phyloP scores from a whole-genome alignment of 768 basidiomycete genomes.

The Trametes maxima region DNA sequence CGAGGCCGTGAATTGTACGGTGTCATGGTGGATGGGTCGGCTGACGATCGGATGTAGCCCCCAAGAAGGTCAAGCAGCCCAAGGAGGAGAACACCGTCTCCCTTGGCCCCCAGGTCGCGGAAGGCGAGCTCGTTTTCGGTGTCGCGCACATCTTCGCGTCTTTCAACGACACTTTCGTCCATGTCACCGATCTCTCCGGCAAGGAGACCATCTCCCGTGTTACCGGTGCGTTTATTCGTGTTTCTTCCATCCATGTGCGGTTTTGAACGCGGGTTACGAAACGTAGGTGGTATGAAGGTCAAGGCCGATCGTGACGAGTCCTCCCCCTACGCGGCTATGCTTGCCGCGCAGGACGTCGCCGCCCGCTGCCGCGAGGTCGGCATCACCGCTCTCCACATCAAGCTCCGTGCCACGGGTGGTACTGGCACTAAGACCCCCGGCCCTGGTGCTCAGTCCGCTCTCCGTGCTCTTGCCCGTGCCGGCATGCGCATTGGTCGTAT shows the following conservation, averaged over 20 bases:
- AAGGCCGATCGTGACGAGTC: slow-evolving; percentile 99
- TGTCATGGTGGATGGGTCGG: slow-evolving; percentile 49
- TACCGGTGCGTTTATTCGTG: slow-evolving; percentile 62
- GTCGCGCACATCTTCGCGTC: slow-evolving; percentile 99
- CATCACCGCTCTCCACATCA: slow-evolving; percentile 98
- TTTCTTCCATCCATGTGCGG: background rate
- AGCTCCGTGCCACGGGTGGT: slow-evolving; percentile 97
- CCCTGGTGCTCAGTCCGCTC: slow-evolving; percentile 96
- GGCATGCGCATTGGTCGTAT: slow-evolving; percentile 98
- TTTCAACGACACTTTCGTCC: slow-evolving; percentile 99
- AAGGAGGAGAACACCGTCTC: slow-evolving; percentile 85
- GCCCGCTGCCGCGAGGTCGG: slow-evolving; percentile 97
- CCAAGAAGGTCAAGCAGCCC: slow-evolving; percentile 78
- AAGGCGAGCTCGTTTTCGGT: slow-evolving; percentile 96
- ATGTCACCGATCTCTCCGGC: slow-evolving; percentile 97
- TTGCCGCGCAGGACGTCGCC: slow-evolving; percentile 97
- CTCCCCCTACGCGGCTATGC: slow-evolving; percentile 95
- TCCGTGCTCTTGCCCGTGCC: slow-evolving; percentile 96
- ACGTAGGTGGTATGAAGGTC: slow-evolving; percentile 96
- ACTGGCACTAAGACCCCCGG: slow-evolving; percentile 99
- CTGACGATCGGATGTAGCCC: slow-evolving; percentile 71
- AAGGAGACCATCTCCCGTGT: slow-evolving; percentile 99
- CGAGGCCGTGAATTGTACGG: background rate
- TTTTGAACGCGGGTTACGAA: background rate
- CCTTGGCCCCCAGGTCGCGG: slow-evolving; percentile 93